Conservation (phyloP, 2,329 filamentous ascomycete species). For the Fusarium siculi region DNA sequence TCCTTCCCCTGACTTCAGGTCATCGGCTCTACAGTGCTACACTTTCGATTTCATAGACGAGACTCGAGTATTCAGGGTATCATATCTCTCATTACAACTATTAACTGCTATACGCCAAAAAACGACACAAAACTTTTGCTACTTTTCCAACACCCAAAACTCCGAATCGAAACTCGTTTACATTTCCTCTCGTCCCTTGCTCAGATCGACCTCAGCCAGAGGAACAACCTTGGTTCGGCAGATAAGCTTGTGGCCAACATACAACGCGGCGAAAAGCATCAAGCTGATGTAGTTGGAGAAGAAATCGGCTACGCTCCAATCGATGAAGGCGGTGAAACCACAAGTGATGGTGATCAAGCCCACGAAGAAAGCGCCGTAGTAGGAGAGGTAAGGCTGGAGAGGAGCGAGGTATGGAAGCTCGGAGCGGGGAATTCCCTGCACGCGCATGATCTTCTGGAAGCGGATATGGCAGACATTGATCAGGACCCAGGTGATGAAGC, state of each 20-base stretch:
- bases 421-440: slow-evolving; percentile 66
- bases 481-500: slow-evolving; percentile 76
- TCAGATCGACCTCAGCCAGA: slow-evolving; percentile 51
- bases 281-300: slow-evolving; percentile 73
- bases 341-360: slow-evolving; percentile 72
- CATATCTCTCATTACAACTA: slow-evolving; percentile 41
- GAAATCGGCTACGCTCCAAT: slow-evolving; percentile 69
- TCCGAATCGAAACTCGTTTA: slow-evolving; percentile 15
- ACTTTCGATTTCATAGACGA: background rate
- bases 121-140: slow-evolving; percentile 16
- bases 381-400: slow-evolving; percentile 71
- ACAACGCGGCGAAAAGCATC: slow-evolving; percentile 70
- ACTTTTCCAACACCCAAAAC: slow-evolving; percentile 19
- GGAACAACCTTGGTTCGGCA: slow-evolving; percentile 54
- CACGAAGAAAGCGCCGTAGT: slow-evolving; percentile 74
- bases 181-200: slow-evolving; percentile 35
- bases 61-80: slow-evolving; percentile 33
- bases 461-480: slow-evolving; percentile 72
- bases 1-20: background rate
- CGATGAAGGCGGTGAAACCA: slow-evolving; percentile 75
- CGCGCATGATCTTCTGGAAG: slow-evolving; percentile 70
- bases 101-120: slow-evolving; percentile 29
- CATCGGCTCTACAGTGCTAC: background rate
- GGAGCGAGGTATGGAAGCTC: slow-evolving; percentile 70
- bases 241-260: slow-evolving; percentile 68